Base-by-base conservation (phyloP, 805 yeast species). In the Ogataea ganodermae region DNA sequence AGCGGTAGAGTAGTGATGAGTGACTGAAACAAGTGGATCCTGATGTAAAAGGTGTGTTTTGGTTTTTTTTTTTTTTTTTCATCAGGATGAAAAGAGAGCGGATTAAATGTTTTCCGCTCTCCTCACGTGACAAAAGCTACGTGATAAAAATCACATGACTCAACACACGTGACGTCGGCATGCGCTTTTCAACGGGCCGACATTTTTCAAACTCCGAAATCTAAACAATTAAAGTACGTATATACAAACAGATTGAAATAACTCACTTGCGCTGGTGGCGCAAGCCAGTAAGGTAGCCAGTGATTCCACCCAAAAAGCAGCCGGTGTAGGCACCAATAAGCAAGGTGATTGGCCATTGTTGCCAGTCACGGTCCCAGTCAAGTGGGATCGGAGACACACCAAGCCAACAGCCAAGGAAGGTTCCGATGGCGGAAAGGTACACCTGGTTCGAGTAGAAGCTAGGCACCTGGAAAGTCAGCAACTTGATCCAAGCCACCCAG, bases 361-460 rank as follows among this genome's bases (percentile, higher is more conserved):
- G 99, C 99, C 99, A 92, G 21, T 86, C 88, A 58, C 98, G 76
- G 64, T 92, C 99, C 99, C 99, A 92, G 66, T 92, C 99, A 49
- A 94, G 73, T 0, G 98, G 97, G 49, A 94, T 90, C 1, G 96
- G 98, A 30, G 88, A 66, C 2, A 92, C 96, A 13, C 98, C 97
- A 1, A 89, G 55, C 98, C 98, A 92, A 6, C 91, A 81, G 1
- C 97, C 96, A 9, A 85, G 32, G 32, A 73, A 53, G 0, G 73
- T 66, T 4, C 79, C 79, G 9, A 74, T 44, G 4, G 74, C 59
- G 2, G 70, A 70, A 27, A 67, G 59, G 45, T 71, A 74, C n/a
- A 71, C 57, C 38, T 63, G 67, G 32, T 65, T 62, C 10, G 50
- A 53, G 44, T 59, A 57, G 51, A 66, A 63, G 9, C 48, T 42